These are phyloP conservation scores for Pythium volutum DNA, from an alignment of 352 stramenopile species.

Conservation along the genomic window DNA sequence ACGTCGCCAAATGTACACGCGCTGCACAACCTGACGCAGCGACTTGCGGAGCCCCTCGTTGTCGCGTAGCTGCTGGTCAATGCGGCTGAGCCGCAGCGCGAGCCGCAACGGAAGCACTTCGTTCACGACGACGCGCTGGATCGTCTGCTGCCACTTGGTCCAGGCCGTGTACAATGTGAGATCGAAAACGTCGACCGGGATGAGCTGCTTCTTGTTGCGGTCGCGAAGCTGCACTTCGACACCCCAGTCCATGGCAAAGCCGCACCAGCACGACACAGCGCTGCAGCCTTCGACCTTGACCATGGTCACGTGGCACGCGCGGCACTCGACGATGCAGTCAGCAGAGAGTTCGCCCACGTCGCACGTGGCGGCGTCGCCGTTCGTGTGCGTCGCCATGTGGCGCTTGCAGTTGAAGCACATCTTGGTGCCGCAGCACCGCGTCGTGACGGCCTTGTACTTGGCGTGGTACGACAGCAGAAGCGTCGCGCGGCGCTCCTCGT, in stretches of 20 bases:
- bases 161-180: conserved; percentile 19
- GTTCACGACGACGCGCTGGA: not conserved
- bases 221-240: conserved; percentile 21
- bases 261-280: conserved; percentile 22
- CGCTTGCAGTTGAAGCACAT: conserved; percentile 31
- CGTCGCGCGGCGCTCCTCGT: conserved; percentile 26
- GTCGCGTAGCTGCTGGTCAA: conserved; percentile 11
- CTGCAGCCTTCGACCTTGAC: conserved; percentile 31
- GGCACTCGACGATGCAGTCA: conserved; percentile 21
- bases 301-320: conserved; percentile 27
- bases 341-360: not conserved
- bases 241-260: conserved; percentile 38
- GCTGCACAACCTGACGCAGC: not conserved
- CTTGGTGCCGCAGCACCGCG: conserved; percentile 16
- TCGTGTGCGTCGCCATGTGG: conserved; percentile 1
- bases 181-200: conserved; percentile 39
- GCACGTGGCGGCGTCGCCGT: conserved; percentile 2
- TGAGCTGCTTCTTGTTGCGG: conserved; percentile 22
- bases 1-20: conserved; percentile 11
- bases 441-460: conserved; percentile 23
- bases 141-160: conserved; percentile 14
- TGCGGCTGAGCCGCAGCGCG: conserved; percentile 7
- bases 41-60: not conserved
- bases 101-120: not conserved
- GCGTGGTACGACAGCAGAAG: conserved; percentile 25